Evolutionary conservation across 257 asterid species (phyloP).

Genomic region (Nyctanthes arbortristis): DNA sequence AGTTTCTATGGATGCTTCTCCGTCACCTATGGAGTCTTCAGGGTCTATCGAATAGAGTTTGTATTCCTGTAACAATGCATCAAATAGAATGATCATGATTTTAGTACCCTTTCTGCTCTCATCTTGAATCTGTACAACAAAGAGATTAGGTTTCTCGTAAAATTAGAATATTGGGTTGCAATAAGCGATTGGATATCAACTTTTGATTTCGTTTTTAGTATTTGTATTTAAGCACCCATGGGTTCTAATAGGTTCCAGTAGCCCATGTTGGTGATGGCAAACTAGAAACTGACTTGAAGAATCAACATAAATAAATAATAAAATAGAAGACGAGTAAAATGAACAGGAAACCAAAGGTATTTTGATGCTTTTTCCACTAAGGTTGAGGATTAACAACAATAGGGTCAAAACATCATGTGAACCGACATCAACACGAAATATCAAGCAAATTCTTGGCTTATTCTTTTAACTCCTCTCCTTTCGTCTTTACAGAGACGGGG

Average conservation of each 20-base stretch:
- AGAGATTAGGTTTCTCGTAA: too few species aligned
- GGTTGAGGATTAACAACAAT: constrained; percentile 37
- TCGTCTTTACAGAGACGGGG: constrained; percentile 69
- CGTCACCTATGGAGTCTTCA: not conserved
- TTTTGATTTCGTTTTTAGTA: too few species aligned
- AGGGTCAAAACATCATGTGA: constrained; percentile 45
- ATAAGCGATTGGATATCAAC: too few species aligned
- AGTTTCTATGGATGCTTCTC: not conserved
- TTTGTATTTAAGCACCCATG: too few species aligned
- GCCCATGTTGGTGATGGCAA: too few species aligned
- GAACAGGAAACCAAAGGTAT: constrained; percentile 20
- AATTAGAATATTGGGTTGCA: too few species aligned
- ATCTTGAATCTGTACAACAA: not conserved
- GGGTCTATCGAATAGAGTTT: not conserved
- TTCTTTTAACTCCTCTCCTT: constrained; percentile 33
- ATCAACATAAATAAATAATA: too few species aligned
- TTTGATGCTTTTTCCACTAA: constrained; percentile 35
- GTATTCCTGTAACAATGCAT: not conserved
- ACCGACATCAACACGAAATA: constrained; percentile 52
- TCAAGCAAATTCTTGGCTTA: constrained; percentile 39
- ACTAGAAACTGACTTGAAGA: not conserved
- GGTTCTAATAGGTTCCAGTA: too few species aligned
- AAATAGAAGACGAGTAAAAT: not conserved
- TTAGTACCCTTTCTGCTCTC: not conserved
- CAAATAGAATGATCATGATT: not conserved